Evolutionary conservation across 2,329 filamentous ascomycete species (phyloP).

Genomic region (Diatrype stigma): DNA sequence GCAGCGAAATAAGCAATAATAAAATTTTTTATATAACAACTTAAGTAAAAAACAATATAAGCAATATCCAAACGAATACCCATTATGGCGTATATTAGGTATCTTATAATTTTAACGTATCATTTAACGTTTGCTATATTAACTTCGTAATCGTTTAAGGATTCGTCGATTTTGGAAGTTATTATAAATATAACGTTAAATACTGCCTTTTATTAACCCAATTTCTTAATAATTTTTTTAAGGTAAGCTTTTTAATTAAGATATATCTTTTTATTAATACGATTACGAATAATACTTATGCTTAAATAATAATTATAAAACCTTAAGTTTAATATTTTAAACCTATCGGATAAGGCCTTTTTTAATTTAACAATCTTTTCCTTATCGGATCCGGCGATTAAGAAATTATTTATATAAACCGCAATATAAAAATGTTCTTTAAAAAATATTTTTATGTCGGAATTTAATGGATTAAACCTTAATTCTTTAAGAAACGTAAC

Average conservation of each 20-base stretch:
- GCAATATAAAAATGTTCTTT: constrained; percentile 5
- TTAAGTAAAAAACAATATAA: too few relatives aligned
- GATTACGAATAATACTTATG: constrained; percentile 1
- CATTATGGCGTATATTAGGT: constrained; percentile 8
- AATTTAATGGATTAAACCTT: constrained; percentile 2
- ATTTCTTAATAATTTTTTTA: too few relatives aligned
- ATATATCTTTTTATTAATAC: constrained; percentile 4
- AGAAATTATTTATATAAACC: constrained; percentile 7
- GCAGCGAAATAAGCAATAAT: background rate
- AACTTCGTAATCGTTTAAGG: constrained; percentile 2
- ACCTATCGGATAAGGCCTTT: constrained; percentile 1
- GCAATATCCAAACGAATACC: constrained; percentile 1
- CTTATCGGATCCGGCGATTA: constrained; percentile 2
- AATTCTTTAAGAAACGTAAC: background rate
- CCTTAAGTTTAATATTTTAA: constrained; percentile 8
- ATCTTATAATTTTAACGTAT: constrained; percentile 6
- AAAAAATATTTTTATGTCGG: constrained; percentile 5
- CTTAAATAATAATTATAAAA: constrained; percentile 7
- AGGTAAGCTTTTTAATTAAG: constrained; percentile 6
- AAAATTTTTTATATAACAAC: constrained; percentile 7
- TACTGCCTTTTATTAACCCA: constrained; percentile 3
- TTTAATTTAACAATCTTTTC: constrained; percentile 7
- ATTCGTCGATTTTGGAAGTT: constrained; percentile 4
- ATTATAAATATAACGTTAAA: constrained; percentile 3
- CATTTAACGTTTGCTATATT: constrained; percentile 1